Conservation (phyloP, 805 yeast species). For the Spathaspora passalidarum region DNA sequence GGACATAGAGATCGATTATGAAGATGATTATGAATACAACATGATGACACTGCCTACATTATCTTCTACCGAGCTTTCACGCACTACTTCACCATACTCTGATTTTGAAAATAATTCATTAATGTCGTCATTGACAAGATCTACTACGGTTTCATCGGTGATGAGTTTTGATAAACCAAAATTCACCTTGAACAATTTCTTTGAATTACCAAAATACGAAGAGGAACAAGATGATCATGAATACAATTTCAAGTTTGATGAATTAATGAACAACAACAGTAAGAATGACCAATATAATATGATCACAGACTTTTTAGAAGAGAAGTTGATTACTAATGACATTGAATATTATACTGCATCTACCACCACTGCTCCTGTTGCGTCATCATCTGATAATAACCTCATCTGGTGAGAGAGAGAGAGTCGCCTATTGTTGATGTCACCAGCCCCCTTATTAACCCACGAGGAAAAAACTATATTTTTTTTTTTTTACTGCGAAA, state of each 20-base stretch:
- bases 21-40: slow-evolving; percentile 15
- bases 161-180: slow-evolving; percentile 18
- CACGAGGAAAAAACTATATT: not conserved
- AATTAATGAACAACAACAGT: slow-evolving; percentile 17
- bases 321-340: slow-evolving; percentile 37
- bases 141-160: slow-evolving; percentile 37
- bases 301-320: slow-evolving; percentile 40
- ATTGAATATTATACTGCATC: slow-evolving; percentile 32
- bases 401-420: slow-evolving; percentile 2
- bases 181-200: slow-evolving; percentile 20
- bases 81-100: slow-evolving; percentile 37
- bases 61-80: slow-evolving; percentile 21
- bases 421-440: not conserved
- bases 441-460: not conserved
- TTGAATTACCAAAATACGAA: slow-evolving; percentile 31
- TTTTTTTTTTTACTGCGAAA: not conserved
- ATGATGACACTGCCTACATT: slow-evolving; percentile 11
- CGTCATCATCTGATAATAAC: slow-evolving; percentile 3
- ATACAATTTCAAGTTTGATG: slow-evolving; percentile 19
- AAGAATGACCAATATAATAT: slow-evolving; percentile 35
- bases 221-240: slow-evolving; percentile 13
- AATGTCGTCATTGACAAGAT: slow-evolving; percentile 39
- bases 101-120: slow-evolving; percentile 30
- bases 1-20: slow-evolving; percentile 9
- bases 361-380: slow-evolving; percentile 2